Percentiles rank a stretch among this genome's conserved stretches.
Evolutionary conservation across 1,284 basidiomycete genomes (phyloP).

Genomic region (Tilletia horrida): DNA sequence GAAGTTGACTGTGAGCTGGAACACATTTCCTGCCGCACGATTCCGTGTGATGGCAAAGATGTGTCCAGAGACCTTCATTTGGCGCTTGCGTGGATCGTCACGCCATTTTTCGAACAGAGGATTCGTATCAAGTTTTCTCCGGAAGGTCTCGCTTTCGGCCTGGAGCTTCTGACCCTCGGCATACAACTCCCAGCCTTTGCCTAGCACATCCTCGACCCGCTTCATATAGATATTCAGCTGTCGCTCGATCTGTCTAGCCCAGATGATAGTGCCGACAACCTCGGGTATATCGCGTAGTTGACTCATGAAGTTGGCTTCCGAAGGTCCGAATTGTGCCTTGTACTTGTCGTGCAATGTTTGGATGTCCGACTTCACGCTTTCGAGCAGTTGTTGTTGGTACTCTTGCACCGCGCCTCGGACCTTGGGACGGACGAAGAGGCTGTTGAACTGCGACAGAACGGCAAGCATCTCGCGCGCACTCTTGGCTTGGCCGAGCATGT

Average conservation of each 20-base stretch:
- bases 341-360: slow-evolving; percentile 85
- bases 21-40: slow-evolving; percentile 60
- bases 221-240: slow-evolving; percentile 97
- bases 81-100: slow-evolving; percentile 80
- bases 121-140: slow-evolving; percentile 88
- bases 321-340: slow-evolving; percentile 80
- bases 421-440: slow-evolving; percentile 94
- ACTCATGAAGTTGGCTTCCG: slow-evolving; percentile 95
- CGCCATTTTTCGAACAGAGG: slow-evolving; percentile 96
- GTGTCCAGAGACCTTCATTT: slow-evolving; percentile 87
- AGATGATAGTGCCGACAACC: slow-evolving; percentile 94
- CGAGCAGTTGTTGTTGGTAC: slow-evolving; percentile 74
- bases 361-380: slow-evolving; percentile 87
- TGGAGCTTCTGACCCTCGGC: slow-evolving; percentile 98
- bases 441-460: slow-evolving; percentile 97
- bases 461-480: slow-evolving; percentile 99
- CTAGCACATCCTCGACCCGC: slow-evolving; percentile 97
- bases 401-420: slow-evolving; percentile 84
- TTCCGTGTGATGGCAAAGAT: slow-evolving; percentile 89
- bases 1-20: slow-evolving; percentile 90
- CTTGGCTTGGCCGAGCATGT: slow-evolving; percentile 87
- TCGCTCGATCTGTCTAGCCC: slow-evolving; percentile 95
- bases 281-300: slow-evolving; percentile 96
- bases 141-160: slow-evolving; percentile 83
- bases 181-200: slow-evolving; percentile 96